Percentiles rank a stretch among this genome's conserved stretches.
Conservation (phyloP, 2,329 filamentous ascomycete species). For the Sclerotinia minor region DNA sequence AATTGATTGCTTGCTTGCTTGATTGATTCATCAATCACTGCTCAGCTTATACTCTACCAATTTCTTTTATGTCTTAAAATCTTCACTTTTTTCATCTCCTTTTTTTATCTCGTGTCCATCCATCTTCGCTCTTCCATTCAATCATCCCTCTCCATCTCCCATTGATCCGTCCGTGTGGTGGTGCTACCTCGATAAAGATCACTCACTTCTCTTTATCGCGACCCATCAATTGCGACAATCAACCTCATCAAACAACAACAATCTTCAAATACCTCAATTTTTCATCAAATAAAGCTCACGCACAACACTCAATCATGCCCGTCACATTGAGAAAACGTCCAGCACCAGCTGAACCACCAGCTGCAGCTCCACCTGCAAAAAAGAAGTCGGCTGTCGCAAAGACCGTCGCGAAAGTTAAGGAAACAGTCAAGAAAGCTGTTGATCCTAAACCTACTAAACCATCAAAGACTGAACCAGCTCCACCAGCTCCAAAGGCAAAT, state of each 20-base stretch:
- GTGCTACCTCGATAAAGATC: not conserved
- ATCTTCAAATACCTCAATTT: conserved; percentile 28
- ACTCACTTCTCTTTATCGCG: not conserved
- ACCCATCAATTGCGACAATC: conserved; percentile 31
- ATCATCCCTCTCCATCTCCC: not conserved
- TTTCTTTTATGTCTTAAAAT: conserved; percentile 26
- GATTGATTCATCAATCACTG: conserved; percentile 17
- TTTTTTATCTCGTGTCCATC: conserved; percentile 17
- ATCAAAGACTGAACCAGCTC: not conserved
- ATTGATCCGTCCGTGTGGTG: not conserved
- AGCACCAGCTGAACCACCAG: conserved; percentile 49
- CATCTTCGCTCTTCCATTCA: not conserved
- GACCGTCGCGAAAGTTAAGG: conserved; percentile 44
- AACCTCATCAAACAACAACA: conserved; percentile 16
- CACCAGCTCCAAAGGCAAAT: conserved; percentile 49
- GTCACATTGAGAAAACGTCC: conserved; percentile 63
- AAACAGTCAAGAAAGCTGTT: conserved; percentile 24
- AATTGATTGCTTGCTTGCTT: conserved; percentile 33
- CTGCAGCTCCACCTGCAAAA: conserved; percentile 51
- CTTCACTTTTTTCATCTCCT: conserved; percentile 20
- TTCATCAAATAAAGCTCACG: conserved; percentile 21
- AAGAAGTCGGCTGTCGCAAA: conserved; percentile 47
- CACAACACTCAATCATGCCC: conserved; percentile 49
- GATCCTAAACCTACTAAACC: conserved; percentile 13
- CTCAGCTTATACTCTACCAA: conserved; percentile 36